A percentile compares a stretch with the other conserved stretches of the same genome.
Evolutionary conservation across 805 yeast genomes (phyloP).

Genomic region (Candida odintsovae): DNA sequence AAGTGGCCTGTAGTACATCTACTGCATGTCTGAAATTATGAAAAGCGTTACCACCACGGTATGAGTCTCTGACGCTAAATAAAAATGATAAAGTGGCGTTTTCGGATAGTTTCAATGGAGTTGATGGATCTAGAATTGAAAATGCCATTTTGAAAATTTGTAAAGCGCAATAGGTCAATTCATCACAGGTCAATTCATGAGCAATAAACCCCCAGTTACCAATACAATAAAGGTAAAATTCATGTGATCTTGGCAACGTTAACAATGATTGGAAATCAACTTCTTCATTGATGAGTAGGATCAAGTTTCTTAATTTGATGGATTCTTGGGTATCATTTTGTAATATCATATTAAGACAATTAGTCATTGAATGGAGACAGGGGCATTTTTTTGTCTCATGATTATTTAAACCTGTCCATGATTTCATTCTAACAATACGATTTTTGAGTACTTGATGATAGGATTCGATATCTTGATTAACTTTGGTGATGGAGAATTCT

Average conservation of each 20-base stretch:
- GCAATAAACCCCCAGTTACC: conserved; percentile 70
- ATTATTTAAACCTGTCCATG: conserved; percentile 37
- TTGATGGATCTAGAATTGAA: conserved; percentile 14
- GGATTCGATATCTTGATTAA: conserved; percentile 15
- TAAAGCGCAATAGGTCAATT: conserved; percentile 54
- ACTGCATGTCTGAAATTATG: conserved; percentile 95
- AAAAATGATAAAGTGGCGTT: conserved; percentile 54
- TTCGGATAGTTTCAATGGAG: conserved; percentile 21
- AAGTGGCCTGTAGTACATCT: conserved; percentile 90
- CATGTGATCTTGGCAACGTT: conserved; percentile 17
- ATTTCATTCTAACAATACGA: conserved; percentile 31
- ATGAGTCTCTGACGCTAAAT: conserved; percentile 67
- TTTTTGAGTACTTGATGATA: conserved; percentile 19
- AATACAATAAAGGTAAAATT: conserved; percentile 32
- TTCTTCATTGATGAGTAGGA: conserved; percentile 21
- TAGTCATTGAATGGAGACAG: conserved; percentile 30
- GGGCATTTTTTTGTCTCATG: conserved; percentile 16
- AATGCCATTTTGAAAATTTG: conserved; percentile 46
- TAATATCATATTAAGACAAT: conserved; percentile 22
- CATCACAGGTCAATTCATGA: conserved; percentile 58
- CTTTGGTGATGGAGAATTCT: conserved; percentile 11
- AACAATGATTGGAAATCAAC: conserved; percentile 25
- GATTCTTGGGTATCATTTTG: conserved; percentile 14
- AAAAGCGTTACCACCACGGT: conserved; percentile 81
- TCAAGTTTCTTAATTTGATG: conserved; percentile 11